Percentiles rank a stretch among this genome's conserved stretches.
phyloP scores from a whole-genome alignment of 2,329 filamentous ascomycete species.

The Cercospora nicotianae region DNA sequence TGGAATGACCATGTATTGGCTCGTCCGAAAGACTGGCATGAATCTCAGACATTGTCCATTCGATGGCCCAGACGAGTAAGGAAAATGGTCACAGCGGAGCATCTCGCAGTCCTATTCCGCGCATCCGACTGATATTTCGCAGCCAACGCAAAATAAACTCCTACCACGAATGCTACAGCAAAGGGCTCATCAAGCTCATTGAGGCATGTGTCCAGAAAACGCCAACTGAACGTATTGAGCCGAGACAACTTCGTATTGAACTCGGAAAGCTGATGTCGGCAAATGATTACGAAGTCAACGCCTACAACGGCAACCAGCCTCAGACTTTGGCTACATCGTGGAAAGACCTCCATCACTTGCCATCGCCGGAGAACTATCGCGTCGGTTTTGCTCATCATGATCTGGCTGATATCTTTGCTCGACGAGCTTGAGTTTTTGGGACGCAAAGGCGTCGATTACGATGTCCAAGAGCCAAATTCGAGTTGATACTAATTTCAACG shows the following conservation, averaged over 20 bases:
- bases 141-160: neutral
- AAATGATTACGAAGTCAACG: neutral
- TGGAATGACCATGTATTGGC: conserved; percentile 2
- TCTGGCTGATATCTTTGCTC: neutral
- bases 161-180: neutral
- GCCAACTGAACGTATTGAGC: neutral
- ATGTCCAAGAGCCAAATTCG: too few relatives aligned
- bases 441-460: neutral
- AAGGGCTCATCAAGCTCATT: neutral
- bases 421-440: neutral
- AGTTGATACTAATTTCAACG: too few relatives aligned
- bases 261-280: neutral
- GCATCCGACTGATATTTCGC: neutral
- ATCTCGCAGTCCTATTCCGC: neutral
- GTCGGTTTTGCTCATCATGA: neutral
- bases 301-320: neutral
- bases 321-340: neutral
- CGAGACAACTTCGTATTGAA: neutral
- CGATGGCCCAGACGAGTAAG: neutral
- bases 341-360: neutral
- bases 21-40: neutral
- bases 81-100: neutral
- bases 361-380: neutral
- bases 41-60: neutral
- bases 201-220: neutral